These are phyloP conservation scores for Colletotrichum spinosum DNA, from an alignment of 2,329 filamentous ascomycete species.

Conservation along the genomic window DNA sequence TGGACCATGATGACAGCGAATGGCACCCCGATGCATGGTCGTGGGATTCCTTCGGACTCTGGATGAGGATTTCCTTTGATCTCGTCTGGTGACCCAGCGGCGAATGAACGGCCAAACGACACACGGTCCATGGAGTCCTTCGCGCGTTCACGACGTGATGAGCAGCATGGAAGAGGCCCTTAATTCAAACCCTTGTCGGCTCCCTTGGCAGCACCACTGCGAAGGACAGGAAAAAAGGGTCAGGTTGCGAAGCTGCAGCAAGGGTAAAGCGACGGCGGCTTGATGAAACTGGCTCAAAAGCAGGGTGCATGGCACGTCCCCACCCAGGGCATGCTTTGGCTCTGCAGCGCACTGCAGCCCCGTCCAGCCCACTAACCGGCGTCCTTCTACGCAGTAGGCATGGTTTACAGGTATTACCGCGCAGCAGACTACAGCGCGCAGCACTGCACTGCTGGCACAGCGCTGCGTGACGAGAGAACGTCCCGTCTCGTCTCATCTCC, in stretches of 20 bases:
- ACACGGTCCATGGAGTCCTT: not conserved
- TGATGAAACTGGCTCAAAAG: conserved; percentile 35
- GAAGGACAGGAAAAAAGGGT: not conserved
- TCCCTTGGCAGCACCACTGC: not conserved
- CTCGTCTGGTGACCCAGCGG: not conserved
- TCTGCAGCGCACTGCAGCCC: conserved; percentile 18
- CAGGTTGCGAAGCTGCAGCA: conserved; percentile 10
- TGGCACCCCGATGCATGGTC: conserved; percentile 9
- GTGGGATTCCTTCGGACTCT: not conserved
- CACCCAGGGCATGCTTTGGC: conserved; percentile 18
- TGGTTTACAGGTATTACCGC: no score
- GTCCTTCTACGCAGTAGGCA: no score
- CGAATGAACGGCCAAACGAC: not conserved
- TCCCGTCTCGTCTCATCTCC: no score
- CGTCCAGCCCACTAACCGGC: not conserved
- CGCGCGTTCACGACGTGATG: conserved; percentile 12
- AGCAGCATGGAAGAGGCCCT: not conserved
- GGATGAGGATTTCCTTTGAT: conserved; percentile 1
- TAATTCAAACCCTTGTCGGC: not conserved
- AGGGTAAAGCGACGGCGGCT: conserved; percentile 29
- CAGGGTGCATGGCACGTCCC: conserved; percentile 26
- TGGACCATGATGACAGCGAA: conserved; percentile 2
- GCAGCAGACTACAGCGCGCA: no score
- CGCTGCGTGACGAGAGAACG: no score
- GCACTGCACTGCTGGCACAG: no score